These are phyloP conservation scores for Xylaria telfairii DNA, from an alignment of 495 filamentous ascomycete genomes.

Conservation along the genomic window DNA sequence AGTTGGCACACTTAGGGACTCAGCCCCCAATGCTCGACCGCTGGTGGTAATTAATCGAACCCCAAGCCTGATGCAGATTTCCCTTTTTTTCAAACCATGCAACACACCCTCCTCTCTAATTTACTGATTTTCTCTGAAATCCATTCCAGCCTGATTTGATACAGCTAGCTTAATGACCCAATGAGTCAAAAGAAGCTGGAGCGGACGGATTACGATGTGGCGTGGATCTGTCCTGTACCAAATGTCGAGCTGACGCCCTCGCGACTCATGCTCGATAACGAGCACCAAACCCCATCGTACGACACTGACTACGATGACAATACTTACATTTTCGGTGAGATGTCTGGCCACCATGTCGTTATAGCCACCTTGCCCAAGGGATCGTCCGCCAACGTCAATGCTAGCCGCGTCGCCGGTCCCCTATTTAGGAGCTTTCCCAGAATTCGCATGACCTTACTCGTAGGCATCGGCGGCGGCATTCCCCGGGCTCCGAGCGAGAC, in stretches of 20 bases:
- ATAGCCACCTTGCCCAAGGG: neutral
- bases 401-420: neutral
- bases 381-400: neutral
- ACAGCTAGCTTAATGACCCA: neutral
- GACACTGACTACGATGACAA: neutral
- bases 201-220: conserved; percentile 1
- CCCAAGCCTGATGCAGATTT: neutral
- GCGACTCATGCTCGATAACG: conserved; percentile 1
- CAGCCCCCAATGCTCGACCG: no score
- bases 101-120: neutral
- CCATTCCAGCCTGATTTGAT: neutral
- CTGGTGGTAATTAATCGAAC: no score
- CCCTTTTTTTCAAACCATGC: neutral
- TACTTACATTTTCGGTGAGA: neutral
- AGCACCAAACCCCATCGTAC: neutral
- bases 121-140: neutral
- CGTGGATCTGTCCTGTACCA: neutral
- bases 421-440: neutral
- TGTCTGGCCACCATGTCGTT: neutral
- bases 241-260: neutral
- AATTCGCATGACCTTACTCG: neutral
- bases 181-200: neutral
- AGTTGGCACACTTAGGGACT: no score
- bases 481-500: neutral
- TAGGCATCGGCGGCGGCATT: neutral